Evolutionary conservation across 2,329 filamentous ascomycete species (phyloP).

Genomic region (Clonostachys byssicola): DNA sequence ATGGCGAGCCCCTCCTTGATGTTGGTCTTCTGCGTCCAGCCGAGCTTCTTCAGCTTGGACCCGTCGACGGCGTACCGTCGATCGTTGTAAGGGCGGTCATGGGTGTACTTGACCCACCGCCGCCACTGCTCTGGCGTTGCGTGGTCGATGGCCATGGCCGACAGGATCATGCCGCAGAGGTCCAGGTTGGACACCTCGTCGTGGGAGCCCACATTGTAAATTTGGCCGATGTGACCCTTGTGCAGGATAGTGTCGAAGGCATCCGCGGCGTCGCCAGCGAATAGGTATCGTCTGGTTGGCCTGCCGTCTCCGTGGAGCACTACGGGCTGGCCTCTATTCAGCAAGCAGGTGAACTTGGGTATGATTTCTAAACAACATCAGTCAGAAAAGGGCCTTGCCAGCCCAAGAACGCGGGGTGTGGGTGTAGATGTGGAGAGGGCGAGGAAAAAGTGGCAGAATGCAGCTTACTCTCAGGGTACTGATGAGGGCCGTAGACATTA

Average conservation of each 20-base stretch:
- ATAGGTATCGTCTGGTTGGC: constrained; percentile 72
- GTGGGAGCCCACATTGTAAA: constrained; percentile 78
- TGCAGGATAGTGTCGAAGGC: constrained; percentile 83
- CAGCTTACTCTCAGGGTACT: constrained; percentile 73
- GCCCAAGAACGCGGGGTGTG: too few species aligned
- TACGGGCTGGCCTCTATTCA: constrained; percentile 62
- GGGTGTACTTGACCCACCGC: constrained; percentile 68
- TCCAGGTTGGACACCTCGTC: constrained; percentile 74
- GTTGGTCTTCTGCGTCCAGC: constrained; percentile 64
- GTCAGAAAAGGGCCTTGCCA: too few species aligned
- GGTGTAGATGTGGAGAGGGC: too few species aligned
- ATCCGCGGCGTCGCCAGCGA: constrained; percentile 74
- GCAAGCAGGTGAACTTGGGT: constrained; percentile 72
- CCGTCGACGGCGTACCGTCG: constrained; percentile 69
- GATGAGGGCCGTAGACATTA: constrained; percentile 82
- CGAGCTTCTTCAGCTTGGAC: constrained; percentile 60
- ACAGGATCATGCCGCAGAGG: constrained; percentile 62
- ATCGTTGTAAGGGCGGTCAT: constrained; percentile 77
- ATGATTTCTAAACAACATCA: constrained; percentile 61
- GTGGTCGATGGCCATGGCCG: constrained; percentile 53
- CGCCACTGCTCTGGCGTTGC: constrained; percentile 47
- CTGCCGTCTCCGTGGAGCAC: constrained; percentile 74
- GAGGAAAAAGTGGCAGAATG: not conserved
- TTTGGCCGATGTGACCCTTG: constrained; percentile 67
- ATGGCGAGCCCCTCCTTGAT: constrained; percentile 59